A percentile compares a stretch with the other conserved stretches of the same genome.
These are phyloP conservation scores for Suhomyces sp. DNA, from an alignment of 805 yeast genomes.

Conservation along the genomic window DNA sequence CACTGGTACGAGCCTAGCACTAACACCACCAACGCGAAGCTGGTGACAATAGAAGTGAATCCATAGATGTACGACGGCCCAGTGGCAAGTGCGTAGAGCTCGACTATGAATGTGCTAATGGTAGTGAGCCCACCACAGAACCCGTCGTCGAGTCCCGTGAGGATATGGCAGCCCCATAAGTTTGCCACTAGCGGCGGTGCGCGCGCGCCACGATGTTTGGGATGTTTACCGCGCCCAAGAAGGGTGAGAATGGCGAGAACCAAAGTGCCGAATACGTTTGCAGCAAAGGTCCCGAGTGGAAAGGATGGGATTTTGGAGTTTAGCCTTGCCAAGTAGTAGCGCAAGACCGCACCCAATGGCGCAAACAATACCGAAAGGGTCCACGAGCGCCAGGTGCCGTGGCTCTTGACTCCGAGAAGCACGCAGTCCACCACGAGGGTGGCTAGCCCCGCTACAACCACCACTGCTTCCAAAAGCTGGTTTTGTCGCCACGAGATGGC, in stretches of 20 bases:
- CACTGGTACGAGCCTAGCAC: slow-evolving; percentile 72
- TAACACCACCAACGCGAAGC: slow-evolving; percentile 52
- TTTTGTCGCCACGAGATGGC: slow-evolving; percentile 16
- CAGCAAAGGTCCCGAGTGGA: slow-evolving; percentile 51
- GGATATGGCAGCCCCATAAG: slow-evolving; percentile 45
- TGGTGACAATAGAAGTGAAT: slow-evolving; percentile 39
- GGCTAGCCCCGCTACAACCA: slow-evolving; percentile 21
- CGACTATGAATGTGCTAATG: slow-evolving; percentile 74
- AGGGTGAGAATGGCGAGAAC: slow-evolving; percentile 45
- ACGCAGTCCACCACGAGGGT: slow-evolving; percentile 26
- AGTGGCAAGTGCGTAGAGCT: slow-evolving; percentile 40
- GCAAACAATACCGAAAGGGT: slow-evolving; percentile 64
- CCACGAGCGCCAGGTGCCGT: slow-evolving; percentile 61
- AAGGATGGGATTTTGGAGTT: slow-evolving; percentile 46
- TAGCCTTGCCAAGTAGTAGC: slow-evolving; percentile 54
- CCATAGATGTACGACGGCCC: slow-evolving; percentile 51
- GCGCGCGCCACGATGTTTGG: slow-evolving; percentile 3
- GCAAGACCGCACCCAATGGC: slow-evolving; percentile 62
- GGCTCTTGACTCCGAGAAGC: slow-evolving; percentile 34
- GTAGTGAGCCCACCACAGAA: slow-evolving; percentile 73
- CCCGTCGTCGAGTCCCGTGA: slow-evolving; percentile 58
- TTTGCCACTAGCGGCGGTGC: slow-evolving; percentile 26
- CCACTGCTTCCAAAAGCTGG: slow-evolving; percentile 18
- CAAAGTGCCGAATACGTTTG: slow-evolving; percentile 24
- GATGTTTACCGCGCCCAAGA: slow-evolving; percentile 43